Conservation (phyloP, 1,284 basidiomycete genomes). For the Mycena citricolor region DNA sequence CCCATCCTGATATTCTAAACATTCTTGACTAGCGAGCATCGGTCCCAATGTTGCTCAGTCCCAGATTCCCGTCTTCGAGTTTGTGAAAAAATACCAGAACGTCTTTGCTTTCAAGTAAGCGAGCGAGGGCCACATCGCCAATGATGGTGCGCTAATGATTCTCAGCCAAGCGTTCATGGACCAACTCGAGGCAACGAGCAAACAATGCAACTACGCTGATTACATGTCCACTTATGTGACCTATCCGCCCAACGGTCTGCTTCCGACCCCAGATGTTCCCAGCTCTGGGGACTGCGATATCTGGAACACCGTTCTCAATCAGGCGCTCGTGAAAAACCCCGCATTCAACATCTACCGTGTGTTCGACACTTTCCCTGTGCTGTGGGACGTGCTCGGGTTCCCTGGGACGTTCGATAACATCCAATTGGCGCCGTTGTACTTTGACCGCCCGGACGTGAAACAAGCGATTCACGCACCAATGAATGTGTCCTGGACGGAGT, state of each 20-base stretch:
- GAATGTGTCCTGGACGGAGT: slow-evolving; percentile 62
- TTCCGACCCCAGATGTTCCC: slow-evolving; percentile 60
- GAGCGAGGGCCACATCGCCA: neutral
- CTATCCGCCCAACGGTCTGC: slow-evolving; percentile 59
- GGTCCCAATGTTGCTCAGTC: slow-evolving; percentile 61
- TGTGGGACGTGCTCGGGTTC: slow-evolving; percentile 79
- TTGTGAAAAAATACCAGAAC: slow-evolving; percentile 68
- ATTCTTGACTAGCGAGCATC: slow-evolving; percentile 48
- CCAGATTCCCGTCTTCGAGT: slow-evolving; percentile 67
- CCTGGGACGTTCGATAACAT: slow-evolving; percentile 62
- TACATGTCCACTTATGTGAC: slow-evolving; percentile 64
- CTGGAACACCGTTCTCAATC: slow-evolving; percentile 63
- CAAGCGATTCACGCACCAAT: slow-evolving; percentile 69
- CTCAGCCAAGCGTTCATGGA: slow-evolving; percentile 60
- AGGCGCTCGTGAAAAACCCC: slow-evolving; percentile 61
- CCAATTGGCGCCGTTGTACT: slow-evolving; percentile 56
- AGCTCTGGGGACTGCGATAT: slow-evolving; percentile 56
- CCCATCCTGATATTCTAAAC: too few relatives aligned
- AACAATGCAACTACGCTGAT: slow-evolving; percentile 58
- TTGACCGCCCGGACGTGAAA: slow-evolving; percentile 71
- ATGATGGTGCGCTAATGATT: slow-evolving; percentile 1
- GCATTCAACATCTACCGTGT: slow-evolving; percentile 78
- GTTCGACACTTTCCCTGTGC: slow-evolving; percentile 58
- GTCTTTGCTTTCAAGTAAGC: slow-evolving; percentile 70
- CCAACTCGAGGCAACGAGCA: slow-evolving; percentile 53